A percentile compares a stretch with the other conserved stretches of the same genome.
Conservation (phyloP, 495 filamentous ascomycete species). For the Aspergillus cavernicola region DNA sequence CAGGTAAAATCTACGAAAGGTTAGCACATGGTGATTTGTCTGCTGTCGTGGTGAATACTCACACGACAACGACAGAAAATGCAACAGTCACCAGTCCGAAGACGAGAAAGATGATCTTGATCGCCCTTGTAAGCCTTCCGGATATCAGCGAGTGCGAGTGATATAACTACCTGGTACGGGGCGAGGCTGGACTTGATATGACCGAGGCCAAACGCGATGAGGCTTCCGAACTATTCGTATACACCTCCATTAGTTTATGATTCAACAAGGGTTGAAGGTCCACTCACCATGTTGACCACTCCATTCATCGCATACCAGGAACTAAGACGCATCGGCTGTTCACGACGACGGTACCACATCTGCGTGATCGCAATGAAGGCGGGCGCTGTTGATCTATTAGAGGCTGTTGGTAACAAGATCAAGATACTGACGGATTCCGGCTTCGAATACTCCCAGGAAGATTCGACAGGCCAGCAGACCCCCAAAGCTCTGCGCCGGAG, state of each 20-base stretch:
- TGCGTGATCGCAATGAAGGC: slow-evolving; percentile 58
- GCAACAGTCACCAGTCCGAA: slow-evolving; percentile 52
- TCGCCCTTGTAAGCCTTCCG: too few relatives aligned
- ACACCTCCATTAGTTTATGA: background rate
- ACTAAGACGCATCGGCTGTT: slow-evolving; percentile 56
- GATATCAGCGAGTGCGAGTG: too few relatives aligned
- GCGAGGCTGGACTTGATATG: slow-evolving; percentile 54
- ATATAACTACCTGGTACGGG: slow-evolving; percentile 47
- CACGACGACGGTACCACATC: slow-evolving; percentile 60
- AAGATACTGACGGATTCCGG: slow-evolving; percentile 35
- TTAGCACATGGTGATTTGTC: background rate
- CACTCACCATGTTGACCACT: slow-evolving; percentile 48
- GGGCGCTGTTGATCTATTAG: slow-evolving; percentile 36
- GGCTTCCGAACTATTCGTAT: slow-evolving; percentile 32
- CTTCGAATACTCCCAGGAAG: slow-evolving; percentile 62
- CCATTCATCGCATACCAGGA: slow-evolving; percentile 62
- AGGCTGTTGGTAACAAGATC: background rate
- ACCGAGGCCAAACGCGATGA: slow-evolving; percentile 58
- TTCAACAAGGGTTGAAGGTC: background rate
- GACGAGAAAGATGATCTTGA: slow-evolving; percentile 54
- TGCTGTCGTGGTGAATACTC: slow-evolving; percentile 1
- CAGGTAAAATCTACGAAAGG: slow-evolving; percentile 42
- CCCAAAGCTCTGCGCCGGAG: slow-evolving; percentile 52
- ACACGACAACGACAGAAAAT: slow-evolving; percentile 44
- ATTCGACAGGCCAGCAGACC: slow-evolving; percentile 55